These are phyloP conservation scores for Plasmodium gaboni DNA, from an alignment of 169 alveolate species.

Conservation along the genomic window DNA sequence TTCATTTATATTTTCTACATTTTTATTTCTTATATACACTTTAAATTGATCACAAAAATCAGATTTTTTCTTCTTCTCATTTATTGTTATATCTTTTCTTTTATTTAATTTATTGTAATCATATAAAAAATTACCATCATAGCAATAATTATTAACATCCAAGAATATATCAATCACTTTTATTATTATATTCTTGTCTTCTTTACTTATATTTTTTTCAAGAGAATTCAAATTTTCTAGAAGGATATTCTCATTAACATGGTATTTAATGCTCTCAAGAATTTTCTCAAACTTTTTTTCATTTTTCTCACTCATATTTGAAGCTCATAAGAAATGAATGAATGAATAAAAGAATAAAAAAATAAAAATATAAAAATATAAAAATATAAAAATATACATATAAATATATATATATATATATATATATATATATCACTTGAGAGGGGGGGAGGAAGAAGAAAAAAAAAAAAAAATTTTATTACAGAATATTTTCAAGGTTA, in stretches of 20 bases:
- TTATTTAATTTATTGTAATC: constrained; percentile 50
- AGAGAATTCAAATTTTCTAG: constrained; percentile 69
- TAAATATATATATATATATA: too few species aligned
- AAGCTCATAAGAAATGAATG: too few species aligned
- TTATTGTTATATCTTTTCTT: constrained; percentile 48
- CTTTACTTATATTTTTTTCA: constrained; percentile 16
- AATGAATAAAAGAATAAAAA: too few species aligned
- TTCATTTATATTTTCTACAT: constrained; percentile 75
- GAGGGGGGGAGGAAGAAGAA: too few species aligned
- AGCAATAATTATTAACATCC: constrained; percentile 63
- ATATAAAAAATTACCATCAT: constrained; percentile 68
- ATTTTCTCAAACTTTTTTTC: constrained; percentile 29
- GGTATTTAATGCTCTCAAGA: constrained; percentile 43
- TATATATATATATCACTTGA: too few species aligned
- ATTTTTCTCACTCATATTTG: constrained; percentile 52
- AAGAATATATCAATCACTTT: constrained; percentile 69
- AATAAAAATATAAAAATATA: too few species aligned
- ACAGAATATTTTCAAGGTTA: too few species aligned
- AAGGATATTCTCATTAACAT: constrained; percentile 61
- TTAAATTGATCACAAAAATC: constrained; percentile 53
- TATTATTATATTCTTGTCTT: constrained; percentile 32
- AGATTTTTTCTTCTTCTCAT: constrained; percentile 30
- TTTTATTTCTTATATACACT: constrained; percentile 52
- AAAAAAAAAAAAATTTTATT: too few species aligned
- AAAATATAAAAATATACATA: too few species aligned